phyloP scores from a whole-genome alignment of 2,329 filamentous ascomycete genomes.

The Penicillium sp. region DNA sequence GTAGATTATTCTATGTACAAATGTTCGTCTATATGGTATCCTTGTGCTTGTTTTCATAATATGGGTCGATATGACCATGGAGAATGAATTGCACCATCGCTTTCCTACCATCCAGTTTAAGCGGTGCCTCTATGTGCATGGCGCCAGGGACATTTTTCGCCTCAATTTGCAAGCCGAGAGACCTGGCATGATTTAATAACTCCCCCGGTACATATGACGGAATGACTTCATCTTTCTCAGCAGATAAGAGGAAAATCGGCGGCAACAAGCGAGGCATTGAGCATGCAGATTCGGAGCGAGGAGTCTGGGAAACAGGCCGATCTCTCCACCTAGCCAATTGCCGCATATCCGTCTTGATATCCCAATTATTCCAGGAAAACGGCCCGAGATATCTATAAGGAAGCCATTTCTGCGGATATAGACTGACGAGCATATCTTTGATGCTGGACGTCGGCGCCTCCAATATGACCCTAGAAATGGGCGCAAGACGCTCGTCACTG shows the following conservation, averaged over 20 bases:
- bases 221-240: constrained; percentile 45
- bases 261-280: constrained; percentile 12
- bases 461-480: constrained; percentile 56
- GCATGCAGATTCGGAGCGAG: background rate
- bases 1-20: background rate
- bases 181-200: constrained; percentile 35
- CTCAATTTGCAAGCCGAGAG: constrained; percentile 35
- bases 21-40: background rate
- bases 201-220: constrained; percentile 36
- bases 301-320: background rate
- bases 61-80: background rate
- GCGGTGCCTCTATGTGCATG: constrained; percentile 50
- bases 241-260: constrained; percentile 41
- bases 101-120: constrained; percentile 42
- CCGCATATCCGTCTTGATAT: constrained; percentile 43
- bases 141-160: constrained; percentile 45
- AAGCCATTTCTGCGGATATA: constrained; percentile 77
- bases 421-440: constrained; percentile 63
- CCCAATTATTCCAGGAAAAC: constrained; percentile 63
- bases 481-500: background rate
- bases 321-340: constrained; percentile 33
- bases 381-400: constrained; percentile 72
- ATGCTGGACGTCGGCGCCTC: constrained; percentile 74
- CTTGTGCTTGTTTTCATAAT: background rate
- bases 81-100: constrained; percentile 35